Conservation (phyloP, 192 early-diverging fungal genomes). For the Haplosporangium gracile region DNA sequence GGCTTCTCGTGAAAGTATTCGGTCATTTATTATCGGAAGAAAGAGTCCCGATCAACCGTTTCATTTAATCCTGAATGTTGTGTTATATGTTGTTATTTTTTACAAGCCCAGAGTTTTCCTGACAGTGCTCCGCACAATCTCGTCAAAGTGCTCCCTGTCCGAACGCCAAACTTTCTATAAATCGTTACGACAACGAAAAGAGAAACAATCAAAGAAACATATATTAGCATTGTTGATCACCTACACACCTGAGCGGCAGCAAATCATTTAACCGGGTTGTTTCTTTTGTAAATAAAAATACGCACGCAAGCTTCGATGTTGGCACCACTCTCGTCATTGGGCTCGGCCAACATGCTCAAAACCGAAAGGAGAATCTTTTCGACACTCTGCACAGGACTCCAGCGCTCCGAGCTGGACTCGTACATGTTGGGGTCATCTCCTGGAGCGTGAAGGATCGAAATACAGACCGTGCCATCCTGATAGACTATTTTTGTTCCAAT, state of each 20-base stretch:
- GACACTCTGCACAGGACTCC: constrained; percentile 98
- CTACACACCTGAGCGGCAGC: too few species aligned
- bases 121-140: constrained; percentile 83
- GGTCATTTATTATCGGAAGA: too few species aligned
- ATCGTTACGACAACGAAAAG: background rate
- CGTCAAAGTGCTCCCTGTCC: constrained; percentile 86
- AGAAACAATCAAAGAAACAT: background rate
- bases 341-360: constrained; percentile 96
- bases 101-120: constrained; percentile 84
- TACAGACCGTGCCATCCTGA: constrained; percentile 95
- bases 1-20: too few species aligned
- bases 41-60: too few species aligned
- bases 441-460: constrained; percentile 97
- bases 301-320: constrained; percentile 96
- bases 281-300: background rate
- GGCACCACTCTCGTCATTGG: constrained; percentile 98
- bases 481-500: constrained; percentile 72
- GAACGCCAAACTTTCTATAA: constrained; percentile 90
- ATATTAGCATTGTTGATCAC: background rate
- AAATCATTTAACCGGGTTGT: background rate
- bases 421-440: constrained; percentile 99
- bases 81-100: background rate
- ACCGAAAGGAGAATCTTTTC: constrained; percentile 98
- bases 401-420: constrained; percentile 94
- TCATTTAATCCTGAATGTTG: too few species aligned